Evolutionary conservation across 495 filamentous ascomycete species (phyloP), one percentile per base, ranked within the genome.

Genomic region (Lophium mytilinum): DNA sequence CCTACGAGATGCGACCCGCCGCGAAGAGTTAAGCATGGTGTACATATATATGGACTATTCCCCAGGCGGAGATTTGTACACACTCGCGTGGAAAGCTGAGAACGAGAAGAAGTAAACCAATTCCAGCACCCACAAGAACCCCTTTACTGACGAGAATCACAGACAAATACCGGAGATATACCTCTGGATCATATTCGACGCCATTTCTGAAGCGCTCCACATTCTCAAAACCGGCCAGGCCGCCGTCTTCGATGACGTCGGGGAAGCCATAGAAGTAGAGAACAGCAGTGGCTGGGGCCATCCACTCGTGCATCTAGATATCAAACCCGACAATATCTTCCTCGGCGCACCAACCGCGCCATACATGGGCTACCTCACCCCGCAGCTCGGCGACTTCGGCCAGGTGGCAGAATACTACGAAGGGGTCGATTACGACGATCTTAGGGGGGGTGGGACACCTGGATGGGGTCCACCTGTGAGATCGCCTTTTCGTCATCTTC

Each of bases 281-380:
- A 39, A 6, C 12, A 14, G 12, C 5, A 7, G 9, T 11, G 21
- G 50, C 12, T 39, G 35, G 30, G 36, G 37, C 7, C 33, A 6
- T n/a, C n/a, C n/a, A 41, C 14, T 39, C 21, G 6, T 40, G 10
- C 50, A 53, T 15, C 50, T 11, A 9, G 50, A 53, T 21, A 15
- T 53, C 36, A 53, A 53, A 18, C 50, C 18, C 9, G 36, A 10
- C 8, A 37, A 53, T 21, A 53, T 53, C 36, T 37, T 53, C 36
- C 36, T 53, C 14, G 36, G 37, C 50, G 14, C 36, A 9, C 8
- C 8, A 12, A 37, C n/a, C n/a, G 9, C 33, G 14, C 50, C 50
- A 18, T 40, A 39, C 35, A 7, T 12, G 12, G 33, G 33, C 11
- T 53, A 53, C 35, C 18, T 35, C 7, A 53, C 10, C 12, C 50